phyloP scores from a whole-genome alignment of 305 asterid species.

The Petunia hybrid region DNA sequence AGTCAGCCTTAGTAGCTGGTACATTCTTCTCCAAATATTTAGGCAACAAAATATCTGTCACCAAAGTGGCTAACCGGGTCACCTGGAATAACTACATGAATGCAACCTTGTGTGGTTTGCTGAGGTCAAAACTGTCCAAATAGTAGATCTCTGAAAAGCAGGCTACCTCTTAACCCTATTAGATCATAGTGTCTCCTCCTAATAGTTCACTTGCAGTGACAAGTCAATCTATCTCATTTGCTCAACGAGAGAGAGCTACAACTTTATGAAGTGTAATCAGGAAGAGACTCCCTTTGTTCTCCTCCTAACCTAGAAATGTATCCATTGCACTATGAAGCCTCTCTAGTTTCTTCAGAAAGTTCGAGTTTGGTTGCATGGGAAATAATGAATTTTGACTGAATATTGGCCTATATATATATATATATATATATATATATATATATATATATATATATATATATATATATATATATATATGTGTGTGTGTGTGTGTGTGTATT shows the following conservation, averaged over 20 bases:
- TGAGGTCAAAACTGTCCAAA: background rate
- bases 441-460: background rate
- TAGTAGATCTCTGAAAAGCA: background rate
- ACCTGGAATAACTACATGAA: background rate
- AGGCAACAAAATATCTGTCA: background rate
- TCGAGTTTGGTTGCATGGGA: background rate
- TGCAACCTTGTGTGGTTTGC: background rate
- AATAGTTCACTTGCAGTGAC: background rate
- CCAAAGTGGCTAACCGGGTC: background rate
- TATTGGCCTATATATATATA: background rate
- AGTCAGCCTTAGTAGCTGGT: background rate
- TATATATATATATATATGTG: too few relatives aligned
- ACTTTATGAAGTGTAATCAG: conserved; percentile 19
- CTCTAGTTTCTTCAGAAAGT: conserved; percentile 9
- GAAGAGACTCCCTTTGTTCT: conserved; percentile 6
- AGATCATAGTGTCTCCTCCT: background rate
- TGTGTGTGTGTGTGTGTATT: background rate
- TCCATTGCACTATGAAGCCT: background rate
- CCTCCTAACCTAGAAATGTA: background rate
- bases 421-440: too few relatives aligned
- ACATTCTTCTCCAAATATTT: background rate
- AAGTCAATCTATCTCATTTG: background rate
- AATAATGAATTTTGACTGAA: background rate
- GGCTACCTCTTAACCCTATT: conserved; percentile 12
- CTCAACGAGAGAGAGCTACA: background rate